Evolutionary conservation across 352 stramenopile genomes (phyloP), one percentile per base, ranked within the genome.

Genomic region (Globisporangium paroecandrum): DNA sequence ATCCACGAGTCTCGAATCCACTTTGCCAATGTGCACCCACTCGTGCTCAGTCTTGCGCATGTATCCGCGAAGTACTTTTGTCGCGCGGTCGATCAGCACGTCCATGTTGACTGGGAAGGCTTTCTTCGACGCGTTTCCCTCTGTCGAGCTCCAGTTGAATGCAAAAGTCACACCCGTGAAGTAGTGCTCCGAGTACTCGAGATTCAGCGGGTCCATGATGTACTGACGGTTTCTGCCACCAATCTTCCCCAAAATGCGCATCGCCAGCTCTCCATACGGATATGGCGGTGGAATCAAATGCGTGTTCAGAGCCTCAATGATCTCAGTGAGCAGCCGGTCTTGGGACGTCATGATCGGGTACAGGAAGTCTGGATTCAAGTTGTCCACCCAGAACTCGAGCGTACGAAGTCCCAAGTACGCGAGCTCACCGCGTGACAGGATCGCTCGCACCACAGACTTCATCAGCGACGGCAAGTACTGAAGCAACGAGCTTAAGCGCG

Each of bases 351-450:
- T 96, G 70, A 98, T 95, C 46, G 89, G 87, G 75, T 98, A 98
- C 32, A 99, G 72, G 71, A 98, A 99, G 65, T 99, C 94, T 6
- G 97, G 92, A 75, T 99, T 98, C 18, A 99, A 76, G 74, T 99
- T 99, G 75, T 99, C 97, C 8, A 99, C 91, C 98, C 97, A 99
- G 74, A 99, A 99, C 78, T 99, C 97, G 1, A 99, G 82, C 25
- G 94, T 99, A 6, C 94, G 85, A 34, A 99, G 75, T 38, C 93
- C 97, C 43, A 99, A 80, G 65, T 98, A 99, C 13, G 97, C 89
- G 2, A 99, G 78, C 76, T 99, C 97, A 18, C 95, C 96, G 1
- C 95, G 88, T 15, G 93, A 98, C 65, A 98, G 66, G 12, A 99
- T 94, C 9, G 97, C 96, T 46, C 88, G 86, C 49, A 99, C 89